phyloP scores from a whole-genome alignment of 2,329 filamentous ascomycete genomes.

The Ophiostoma sp. region DNA sequence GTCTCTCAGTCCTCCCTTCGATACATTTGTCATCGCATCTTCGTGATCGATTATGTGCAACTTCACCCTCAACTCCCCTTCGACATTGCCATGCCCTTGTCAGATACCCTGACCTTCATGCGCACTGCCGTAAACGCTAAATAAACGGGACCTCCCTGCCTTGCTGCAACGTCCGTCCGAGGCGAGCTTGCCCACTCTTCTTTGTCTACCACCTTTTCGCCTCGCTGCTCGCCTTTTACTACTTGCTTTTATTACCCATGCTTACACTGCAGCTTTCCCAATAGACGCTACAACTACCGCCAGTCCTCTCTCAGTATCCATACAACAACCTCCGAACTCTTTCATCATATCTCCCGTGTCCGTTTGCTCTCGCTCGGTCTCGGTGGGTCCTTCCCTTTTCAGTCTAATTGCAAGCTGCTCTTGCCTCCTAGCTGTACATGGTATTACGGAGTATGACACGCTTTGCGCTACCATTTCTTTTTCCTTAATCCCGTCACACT shows the following conservation, averaged over 20 bases:
- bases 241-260: not conserved
- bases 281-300: not conserved
- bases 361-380: not conserved
- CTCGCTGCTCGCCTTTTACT: not conserved
- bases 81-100: not conserved
- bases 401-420: slow-evolving; percentile 10
- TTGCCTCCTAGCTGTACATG: not conserved
- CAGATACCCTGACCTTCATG: not conserved
- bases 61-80: not conserved
- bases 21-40: not conserved
- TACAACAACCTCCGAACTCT: slow-evolving; percentile 8
- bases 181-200: slow-evolving; percentile 7
- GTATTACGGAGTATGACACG: not conserved
- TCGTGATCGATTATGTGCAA: not conserved
- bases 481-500: not conserved
- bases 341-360: slow-evolving; percentile 8
- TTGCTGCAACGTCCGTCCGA: slow-evolving; percentile 17
- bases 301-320: not conserved
- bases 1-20: not conserved
- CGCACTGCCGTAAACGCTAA: slow-evolving; percentile 7
- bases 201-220: not conserved
- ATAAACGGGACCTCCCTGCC: not conserved
- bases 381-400: slow-evolving; percentile 5
- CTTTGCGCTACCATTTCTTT: not conserved
- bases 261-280: not conserved